Base-by-base conservation (phyloP, 345 rosid genomes). In the Limnanthes douglasii region DNA sequence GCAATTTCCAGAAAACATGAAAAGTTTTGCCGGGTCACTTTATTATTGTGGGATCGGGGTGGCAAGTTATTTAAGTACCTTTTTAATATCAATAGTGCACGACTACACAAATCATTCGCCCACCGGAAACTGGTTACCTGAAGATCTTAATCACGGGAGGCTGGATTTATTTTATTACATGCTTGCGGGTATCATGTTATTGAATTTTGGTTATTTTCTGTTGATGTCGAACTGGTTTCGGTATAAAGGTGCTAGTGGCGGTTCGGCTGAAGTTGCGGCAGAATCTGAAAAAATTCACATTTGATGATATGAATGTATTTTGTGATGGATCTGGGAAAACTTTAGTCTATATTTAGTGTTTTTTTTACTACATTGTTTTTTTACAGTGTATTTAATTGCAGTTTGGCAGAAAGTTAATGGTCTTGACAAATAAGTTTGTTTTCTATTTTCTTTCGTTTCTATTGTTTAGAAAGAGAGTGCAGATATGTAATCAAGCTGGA, bases 151-250 rank as follows among this genome's bases (percentile, higher is more conserved):
- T 21, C 22, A 27, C 12, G 57, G 49, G 11, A 64, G 53, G 36
- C 57, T 63, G 30, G 57, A 54, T 46, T 50, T 54, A 39, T 64
- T 58, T 8, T 64, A 64, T 22, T 64, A 59, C 55, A 36, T 59
- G 39, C 62, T 64, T 29, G 59, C 59, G 22, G 52, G 34, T 20
- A 39, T 64, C 4, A 59, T 41, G 53, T 11, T 51, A 1, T 24
- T 60, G 7, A 55, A 65, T 52, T 37, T 65, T 44, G 40, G 5
- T 11, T 65, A 46, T 42, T 60, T 59, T 49, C 41, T 65, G 39
- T 16, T 51, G 28, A 27, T 53, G 49, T 42, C 66, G 13, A 65
- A 26, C 22, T 55, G 59, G 62, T 55, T 59, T 51, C 46, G 40
- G 45, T 64, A 59, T 38, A 64, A 59, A 50, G 46, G 26, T 39